Percentiles rank a stretch among this genome's conserved stretches.
Evolutionary conservation across 495 filamentous ascomycete species (phyloP).

Genomic region (Penicillium desertorum): DNA sequence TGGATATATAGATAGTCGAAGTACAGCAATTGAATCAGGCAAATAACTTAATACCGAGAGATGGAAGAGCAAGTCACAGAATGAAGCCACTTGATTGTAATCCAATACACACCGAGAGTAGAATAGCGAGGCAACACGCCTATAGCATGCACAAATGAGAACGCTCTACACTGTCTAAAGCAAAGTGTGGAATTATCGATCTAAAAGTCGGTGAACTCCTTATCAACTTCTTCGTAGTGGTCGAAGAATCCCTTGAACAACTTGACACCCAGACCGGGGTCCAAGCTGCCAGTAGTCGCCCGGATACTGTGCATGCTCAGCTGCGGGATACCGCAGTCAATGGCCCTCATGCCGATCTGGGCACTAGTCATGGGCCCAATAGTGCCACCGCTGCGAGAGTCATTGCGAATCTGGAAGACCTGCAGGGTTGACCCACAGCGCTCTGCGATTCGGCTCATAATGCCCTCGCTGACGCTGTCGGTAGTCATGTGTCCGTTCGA

Average conservation of each 20-base stretch:
- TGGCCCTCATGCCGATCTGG: conserved; percentile 76
- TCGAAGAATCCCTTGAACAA: conserved; percentile 90
- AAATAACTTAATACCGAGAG: conserved; percentile 2
- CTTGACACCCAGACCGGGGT: conserved; percentile 86
- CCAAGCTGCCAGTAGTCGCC: conserved; percentile 81
- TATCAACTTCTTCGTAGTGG: conserved; percentile 81
- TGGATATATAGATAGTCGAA: conserved; percentile 11
- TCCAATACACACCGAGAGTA: neutral
- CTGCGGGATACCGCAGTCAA: conserved; percentile 90
- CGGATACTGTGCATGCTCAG: conserved; percentile 93
- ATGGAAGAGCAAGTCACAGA: neutral
- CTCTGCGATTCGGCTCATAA: conserved; percentile 72
- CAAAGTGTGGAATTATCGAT: conserved; percentile 2
- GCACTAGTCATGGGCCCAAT: conserved; percentile 90
- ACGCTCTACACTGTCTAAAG: neutral
- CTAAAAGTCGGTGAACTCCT: conserved; percentile 65
- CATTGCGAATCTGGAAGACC: conserved; percentile 93
- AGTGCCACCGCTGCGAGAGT: conserved; percentile 82
- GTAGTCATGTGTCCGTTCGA: conserved; percentile 92
- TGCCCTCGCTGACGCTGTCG: conserved; percentile 73
- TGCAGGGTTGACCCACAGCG: conserved; percentile 70
- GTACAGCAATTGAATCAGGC: conserved; percentile 5
- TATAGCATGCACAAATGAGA: conserved; percentile 5
- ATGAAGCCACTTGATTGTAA: neutral
- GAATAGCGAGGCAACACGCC: conserved; percentile 7